Base-by-base conservation (phyloP, 139 green algal genomes). In the Chlamydomonas applanata region DNA sequence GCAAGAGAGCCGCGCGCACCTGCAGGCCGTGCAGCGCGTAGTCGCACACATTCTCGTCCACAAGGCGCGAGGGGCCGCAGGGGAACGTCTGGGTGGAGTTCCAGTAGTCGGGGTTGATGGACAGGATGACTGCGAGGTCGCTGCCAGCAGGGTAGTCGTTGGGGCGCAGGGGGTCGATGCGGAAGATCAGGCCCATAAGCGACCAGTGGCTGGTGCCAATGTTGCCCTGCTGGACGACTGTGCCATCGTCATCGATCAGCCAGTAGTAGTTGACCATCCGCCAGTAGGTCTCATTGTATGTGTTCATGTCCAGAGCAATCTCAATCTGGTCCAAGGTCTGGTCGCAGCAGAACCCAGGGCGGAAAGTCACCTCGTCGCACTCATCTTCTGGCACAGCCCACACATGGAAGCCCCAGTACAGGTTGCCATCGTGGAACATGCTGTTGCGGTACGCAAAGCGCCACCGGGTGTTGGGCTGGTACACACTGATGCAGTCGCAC, bases 381-480 rank as follows among this genome's bases (percentile, higher is more conserved):
- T 73, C 4, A 3, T 61, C 17, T 1, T 36, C 45, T 2, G 71
- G 71, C 5, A 78, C 71, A 2, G 79, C 74, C 34, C 52, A 82
- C 45, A 85, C 69, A 57, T 56, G 52, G 59, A 79, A 85, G 33
- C 53, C 36, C 24, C 56, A 85, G 62, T 77, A 76, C 17, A 74
- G 60, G 25, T 22, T 57, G 29, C 45, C 32, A 24, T 73, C 57
- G 56, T 82, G 67, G 4, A 77, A 22, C n/a, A 59, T 65, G 3
- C 44, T 69, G 0, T 25, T 75, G 1, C 71, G 56, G 49, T 62
- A 82, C 13, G 61, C 64, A 45, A 85, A 69, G 35, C 79, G 79
- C 79, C 79, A 85, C 25, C 79, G 74, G 0, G 74, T 77, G 75
- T 85, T 85, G 57, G 79, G 79, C 65, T 79, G 54, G 34, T 71